Evolutionary conservation across 1,284 basidiomycete genomes (phyloP), one percentile per base, ranked within the genome.

Genomic region (Moesziomyces globuligerus): DNA sequence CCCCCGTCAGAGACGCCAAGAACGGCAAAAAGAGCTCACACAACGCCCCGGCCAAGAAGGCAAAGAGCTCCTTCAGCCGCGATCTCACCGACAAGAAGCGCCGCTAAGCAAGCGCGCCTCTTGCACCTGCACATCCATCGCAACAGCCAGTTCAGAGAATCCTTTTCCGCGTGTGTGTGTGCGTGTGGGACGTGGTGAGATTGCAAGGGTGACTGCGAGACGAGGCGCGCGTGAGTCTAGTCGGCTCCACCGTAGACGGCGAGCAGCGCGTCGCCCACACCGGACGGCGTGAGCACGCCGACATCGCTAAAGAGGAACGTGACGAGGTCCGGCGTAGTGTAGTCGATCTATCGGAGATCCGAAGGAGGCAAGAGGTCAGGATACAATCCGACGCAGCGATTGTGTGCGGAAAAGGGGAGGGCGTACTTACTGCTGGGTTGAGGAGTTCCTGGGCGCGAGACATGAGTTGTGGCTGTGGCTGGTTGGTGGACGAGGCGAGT

Each of bases 241-340:
- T 76, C 75, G 0, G 73, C 58, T 38, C 78, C 80, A 29, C 80
- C 80, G 51, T 93, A 94, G 88, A 94, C 93, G 67, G 91, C 90
- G 66, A 94, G 90, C 56, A 94, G 86, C 81, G 93, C 93, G 83
- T 92, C 91, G 80, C 90, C 92, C 48, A 94, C 92, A 55, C 91
- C 92, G 83, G 91, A 90, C 38, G 93, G 93, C 18, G 93, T 94
- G 67, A 96, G 85, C 68, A 92, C 91, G 32, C 93, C 93, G 24
- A 94, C 90, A 72, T 96, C 93, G 57, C 91, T 92, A 78, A 96
- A 92, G 29, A 96, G 90, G 29, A 94, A 86, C 13, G 91, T 90
- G 74, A 95, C 93, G 73, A 94, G 84, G 84, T 93, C 90, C 62
- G 92, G 91, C 11, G 70, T 69, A 4, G 78, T 80, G 59, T 81